Percentiles rank a stretch among this genome's conserved stretches.
Evolutionary conservation across 768 basidiomycete genomes (phyloP).

Genomic region (Termitomyces sp.): DNA sequence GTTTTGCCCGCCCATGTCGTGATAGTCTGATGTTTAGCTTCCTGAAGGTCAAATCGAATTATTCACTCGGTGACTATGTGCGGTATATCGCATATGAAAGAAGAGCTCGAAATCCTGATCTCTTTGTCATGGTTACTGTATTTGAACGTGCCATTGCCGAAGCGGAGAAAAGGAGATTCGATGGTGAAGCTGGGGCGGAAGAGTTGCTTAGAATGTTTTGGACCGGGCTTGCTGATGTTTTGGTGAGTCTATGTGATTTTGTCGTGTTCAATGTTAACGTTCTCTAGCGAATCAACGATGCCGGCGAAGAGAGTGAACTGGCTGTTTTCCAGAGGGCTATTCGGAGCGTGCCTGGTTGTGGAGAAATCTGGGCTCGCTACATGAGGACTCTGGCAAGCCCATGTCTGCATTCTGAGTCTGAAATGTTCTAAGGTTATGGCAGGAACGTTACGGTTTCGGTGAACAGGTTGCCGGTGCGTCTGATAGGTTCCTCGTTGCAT

Average conservation of each 20-base stretch:
- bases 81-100: constrained; percentile 62
- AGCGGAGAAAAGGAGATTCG: constrained; percentile 54
- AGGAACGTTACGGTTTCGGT: constrained; percentile 40
- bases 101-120: constrained; percentile 52
- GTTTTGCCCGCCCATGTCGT: constrained; percentile 11
- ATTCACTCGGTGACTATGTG: constrained; percentile 55
- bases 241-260: constrained; percentile 38
- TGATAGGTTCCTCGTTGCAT: neutral
- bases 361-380: constrained; percentile 76
- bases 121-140: constrained; percentile 48
- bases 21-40: neutral
- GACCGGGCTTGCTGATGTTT: constrained; percentile 64
- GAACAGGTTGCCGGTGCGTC: constrained; percentile 2
- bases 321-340: constrained; percentile 50
- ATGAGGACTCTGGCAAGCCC: constrained; percentile 60
- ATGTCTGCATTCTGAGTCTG: neutral
- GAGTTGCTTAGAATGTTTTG: constrained; percentile 62
- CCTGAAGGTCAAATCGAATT: constrained; percentile 27
- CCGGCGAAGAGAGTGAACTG: constrained; percentile 35
- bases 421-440: neutral
- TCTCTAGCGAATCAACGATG: constrained; percentile 41
- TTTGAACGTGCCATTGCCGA: constrained; percentile 77
- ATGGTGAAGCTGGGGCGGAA: constrained; percentile 51
- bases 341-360: constrained; percentile 70
- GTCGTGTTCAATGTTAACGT: neutral